Evolutionary conservation across 768 basidiomycete species (phyloP).

Genomic region (Gloeophyllum trabeum): DNA sequence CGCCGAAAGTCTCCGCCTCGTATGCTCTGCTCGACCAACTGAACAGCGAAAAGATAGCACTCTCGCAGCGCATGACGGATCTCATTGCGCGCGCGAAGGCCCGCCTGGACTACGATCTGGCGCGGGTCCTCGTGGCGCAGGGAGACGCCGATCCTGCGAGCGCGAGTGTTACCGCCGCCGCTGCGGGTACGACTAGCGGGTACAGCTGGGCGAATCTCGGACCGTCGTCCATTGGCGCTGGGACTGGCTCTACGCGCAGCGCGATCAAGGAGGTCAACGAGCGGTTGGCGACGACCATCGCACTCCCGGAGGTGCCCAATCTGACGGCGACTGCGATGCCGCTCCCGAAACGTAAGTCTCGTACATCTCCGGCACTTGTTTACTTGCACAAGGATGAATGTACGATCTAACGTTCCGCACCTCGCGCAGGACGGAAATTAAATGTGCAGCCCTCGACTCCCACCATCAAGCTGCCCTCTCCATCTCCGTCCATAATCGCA

Average conservation of each 20-base stretch:
- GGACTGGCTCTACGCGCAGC: conserved; percentile 12
- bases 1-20: conserved; percentile 20
- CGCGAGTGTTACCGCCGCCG: background rate
- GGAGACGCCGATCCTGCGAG: conserved; percentile 27
- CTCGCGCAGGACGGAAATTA: conserved; percentile 10
- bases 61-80: conserved; percentile 31
- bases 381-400: too few species aligned
- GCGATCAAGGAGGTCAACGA: conserved; percentile 29
- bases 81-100: conserved; percentile 34
- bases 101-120: conserved; percentile 35
- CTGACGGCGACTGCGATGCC: background rate
- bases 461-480: conserved; percentile 23
- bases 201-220: background rate
- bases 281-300: conserved; percentile 11
- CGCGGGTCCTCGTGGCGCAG: conserved; percentile 29
- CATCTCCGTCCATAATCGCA: conserved; percentile 20
- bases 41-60: conserved; percentile 28
- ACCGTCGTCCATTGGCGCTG: background rate
- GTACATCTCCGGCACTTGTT: background rate
- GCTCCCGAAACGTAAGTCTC: background rate
- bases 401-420: background rate
- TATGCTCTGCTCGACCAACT: conserved; percentile 20
- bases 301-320: background rate
- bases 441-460: conserved; percentile 11
- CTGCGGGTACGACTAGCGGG: too few species aligned